phyloP scores from a whole-genome alignment of 305 asterid species.

The Petunia hybrid region DNA sequence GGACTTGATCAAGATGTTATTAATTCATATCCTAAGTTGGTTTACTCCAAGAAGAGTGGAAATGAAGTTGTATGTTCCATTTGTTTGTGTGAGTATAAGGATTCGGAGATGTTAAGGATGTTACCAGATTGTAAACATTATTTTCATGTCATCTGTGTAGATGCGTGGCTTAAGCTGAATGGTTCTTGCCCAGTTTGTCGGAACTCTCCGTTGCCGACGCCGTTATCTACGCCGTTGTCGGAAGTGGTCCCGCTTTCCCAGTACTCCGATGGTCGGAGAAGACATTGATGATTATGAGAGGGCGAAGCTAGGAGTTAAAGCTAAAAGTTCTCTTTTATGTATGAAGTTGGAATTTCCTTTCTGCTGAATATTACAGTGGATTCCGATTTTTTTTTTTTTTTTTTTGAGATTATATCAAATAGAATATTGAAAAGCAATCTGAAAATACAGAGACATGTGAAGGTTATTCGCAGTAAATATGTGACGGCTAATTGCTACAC shows the following conservation, averaged over 20 bases:
- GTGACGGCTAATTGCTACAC: no score
- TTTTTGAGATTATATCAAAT: no score
- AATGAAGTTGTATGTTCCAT: constrained; percentile 44
- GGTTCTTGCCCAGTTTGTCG: constrained; percentile 52
- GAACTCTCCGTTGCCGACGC: constrained; percentile 42
- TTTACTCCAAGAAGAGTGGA: constrained; percentile 40
- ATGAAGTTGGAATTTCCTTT: no score
- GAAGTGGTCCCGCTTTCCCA: constrained; percentile 45
- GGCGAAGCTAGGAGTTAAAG: no score
- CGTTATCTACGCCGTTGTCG: constrained; percentile 39
- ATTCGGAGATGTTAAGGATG: constrained; percentile 51
- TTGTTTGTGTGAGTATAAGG: constrained; percentile 51
- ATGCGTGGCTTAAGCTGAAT: constrained; percentile 53
- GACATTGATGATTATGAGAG: constrained; percentile 14
- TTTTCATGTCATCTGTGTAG: constrained; percentile 52
- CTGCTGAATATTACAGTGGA: no score
- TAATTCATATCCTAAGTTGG: constrained; percentile 63
- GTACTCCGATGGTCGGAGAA: constrained; percentile 39
- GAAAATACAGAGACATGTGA: no score
- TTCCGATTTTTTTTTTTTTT: no score
- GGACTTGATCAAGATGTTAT: constrained; percentile 67
- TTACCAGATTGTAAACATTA: constrained; percentile 53
- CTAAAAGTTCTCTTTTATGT: no score
- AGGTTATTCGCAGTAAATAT: no score
- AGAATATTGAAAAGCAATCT: no score